Conservation (phyloP, 441 rosid genomes). For the Euphorbia neoarborescens region DNA sequence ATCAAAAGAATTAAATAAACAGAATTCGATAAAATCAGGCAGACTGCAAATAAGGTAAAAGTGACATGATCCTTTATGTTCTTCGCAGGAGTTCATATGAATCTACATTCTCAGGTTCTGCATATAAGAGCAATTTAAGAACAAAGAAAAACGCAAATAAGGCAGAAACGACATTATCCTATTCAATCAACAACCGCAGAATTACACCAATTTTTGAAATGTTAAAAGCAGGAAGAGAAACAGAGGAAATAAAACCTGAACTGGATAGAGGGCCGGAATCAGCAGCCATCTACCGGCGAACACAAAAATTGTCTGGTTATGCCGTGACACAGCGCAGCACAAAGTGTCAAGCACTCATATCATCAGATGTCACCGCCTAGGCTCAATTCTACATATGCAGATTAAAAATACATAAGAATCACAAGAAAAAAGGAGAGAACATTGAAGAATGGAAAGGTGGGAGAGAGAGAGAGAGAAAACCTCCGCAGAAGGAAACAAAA, state of each 20-base stretch:
- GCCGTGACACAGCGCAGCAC: conserved; percentile 19
- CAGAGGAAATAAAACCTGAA: conserved; percentile 18
- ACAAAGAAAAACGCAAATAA: not conserved
- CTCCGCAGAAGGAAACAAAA: conserved; percentile 30
- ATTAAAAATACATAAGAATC: not conserved
- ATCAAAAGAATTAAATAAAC: not conserved
- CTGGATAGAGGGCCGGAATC: conserved; percentile 31
- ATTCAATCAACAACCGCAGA: not conserved
- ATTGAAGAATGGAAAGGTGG: not conserved
- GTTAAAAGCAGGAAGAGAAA: not conserved
- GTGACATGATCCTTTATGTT: not conserved
- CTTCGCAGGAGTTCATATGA: not conserved
- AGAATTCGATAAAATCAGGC: not conserved
- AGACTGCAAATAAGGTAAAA: not conserved
- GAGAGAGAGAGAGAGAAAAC: conserved; percentile 19
- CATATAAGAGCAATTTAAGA: not conserved
- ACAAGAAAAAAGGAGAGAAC: not conserved
- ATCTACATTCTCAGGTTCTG: not conserved
- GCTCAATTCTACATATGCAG: conserved; percentile 28
- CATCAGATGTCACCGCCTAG: conserved; percentile 23
- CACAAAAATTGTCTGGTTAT: not conserved
- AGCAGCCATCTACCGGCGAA: conserved; percentile 27
- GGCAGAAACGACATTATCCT: not conserved
- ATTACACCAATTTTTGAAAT: not conserved
- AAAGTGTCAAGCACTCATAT: conserved; percentile 31